A percentile compares a stretch with the other conserved stretches of the same genome.
phyloP scores from a whole-genome alignment of 352 stramenopile species.

The Phytophthora chlamydospora region DNA sequence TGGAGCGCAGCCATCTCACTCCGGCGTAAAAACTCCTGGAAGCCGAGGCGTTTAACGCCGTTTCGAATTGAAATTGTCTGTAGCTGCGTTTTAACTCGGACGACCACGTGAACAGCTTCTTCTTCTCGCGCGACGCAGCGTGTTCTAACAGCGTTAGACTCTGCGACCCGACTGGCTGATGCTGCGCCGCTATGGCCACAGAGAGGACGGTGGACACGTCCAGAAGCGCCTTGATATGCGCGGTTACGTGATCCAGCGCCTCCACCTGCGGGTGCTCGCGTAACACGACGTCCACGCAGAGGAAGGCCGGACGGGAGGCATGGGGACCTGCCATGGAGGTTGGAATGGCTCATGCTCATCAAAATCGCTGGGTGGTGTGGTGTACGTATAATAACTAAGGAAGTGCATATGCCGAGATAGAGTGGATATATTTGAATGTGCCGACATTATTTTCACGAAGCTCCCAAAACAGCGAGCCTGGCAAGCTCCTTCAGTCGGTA shows the following conservation, averaged over 20 bases:
- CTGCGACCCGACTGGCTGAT: slow-evolving; percentile 21
- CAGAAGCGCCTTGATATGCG: slow-evolving; percentile 33
- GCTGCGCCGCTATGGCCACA: slow-evolving; percentile 29
- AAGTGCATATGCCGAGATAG: too few species aligned
- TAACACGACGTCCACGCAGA: slow-evolving; percentile 41
- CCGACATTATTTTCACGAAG: too few species aligned
- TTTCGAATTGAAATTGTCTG: slow-evolving; percentile 46
- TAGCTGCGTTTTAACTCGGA: slow-evolving; percentile 45
- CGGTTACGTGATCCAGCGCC: slow-evolving; percentile 35
- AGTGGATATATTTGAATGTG: too few species aligned
- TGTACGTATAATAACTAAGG: too few species aligned
- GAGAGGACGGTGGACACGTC: slow-evolving; percentile 43
- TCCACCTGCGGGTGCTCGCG: slow-evolving; percentile 25
- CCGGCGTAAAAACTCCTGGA: slow-evolving; percentile 29
- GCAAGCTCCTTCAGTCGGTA: too few species aligned
- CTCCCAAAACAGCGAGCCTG: too few species aligned
- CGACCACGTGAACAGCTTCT: slow-evolving; percentile 39
- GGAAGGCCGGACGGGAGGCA: slow-evolving; percentile 19
- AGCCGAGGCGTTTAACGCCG: slow-evolving; percentile 34
- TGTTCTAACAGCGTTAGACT: slow-evolving; percentile 35
- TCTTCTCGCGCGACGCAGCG: slow-evolving; percentile 32
- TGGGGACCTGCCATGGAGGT: slow-evolving; percentile 1
- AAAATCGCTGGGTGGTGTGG: neutral
- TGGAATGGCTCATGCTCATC: neutral
- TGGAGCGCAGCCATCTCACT: slow-evolving; percentile 36